Evolutionary conservation across 176 grass and related monocot species (phyloP).

Genomic region (Tuctoria greenei): DNA sequence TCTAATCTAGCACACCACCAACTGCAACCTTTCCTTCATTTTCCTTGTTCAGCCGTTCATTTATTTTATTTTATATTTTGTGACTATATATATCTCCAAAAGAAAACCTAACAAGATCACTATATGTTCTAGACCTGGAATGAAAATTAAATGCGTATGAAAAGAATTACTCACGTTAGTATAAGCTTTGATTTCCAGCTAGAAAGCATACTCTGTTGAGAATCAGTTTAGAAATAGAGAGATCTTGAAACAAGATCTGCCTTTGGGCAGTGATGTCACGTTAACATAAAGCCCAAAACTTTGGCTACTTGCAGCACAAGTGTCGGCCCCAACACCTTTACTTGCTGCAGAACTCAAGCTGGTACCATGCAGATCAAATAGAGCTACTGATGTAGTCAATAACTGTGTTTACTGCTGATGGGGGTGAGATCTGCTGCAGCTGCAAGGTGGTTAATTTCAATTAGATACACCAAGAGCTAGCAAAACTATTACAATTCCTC

Average conservation of each 20-base stretch:
- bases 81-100: neutral
- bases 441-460: conserved; percentile 5
- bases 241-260: conserved; percentile 59
- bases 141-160: neutral
- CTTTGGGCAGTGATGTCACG: conserved; percentile 62
- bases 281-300: conserved; percentile 54
- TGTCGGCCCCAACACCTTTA: conserved; percentile 38
- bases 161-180: neutral
- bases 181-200: conserved; percentile 10
- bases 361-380: conserved; percentile 40
- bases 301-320: conserved; percentile 44
- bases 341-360: conserved; percentile 38
- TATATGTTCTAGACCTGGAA: neutral
- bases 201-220: conserved; percentile 33
- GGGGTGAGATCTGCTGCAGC: neutral
- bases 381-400: conserved; percentile 9
- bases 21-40: conserved; percentile 14
- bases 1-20: conserved; percentile 49
- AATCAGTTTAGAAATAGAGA: conserved; percentile 42
- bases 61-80: conserved; percentile 8
- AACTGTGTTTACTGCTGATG: neutral
- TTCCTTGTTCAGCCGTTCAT: conserved; percentile 19
- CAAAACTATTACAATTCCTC: neutral
- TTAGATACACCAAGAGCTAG: neutral
- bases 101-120: neutral